Percentiles rank a stretch among this genome's conserved stretches.
Conservation (phyloP, 2,329 filamentous ascomycete genomes). For the Colletotrichum caudatum region DNA sequence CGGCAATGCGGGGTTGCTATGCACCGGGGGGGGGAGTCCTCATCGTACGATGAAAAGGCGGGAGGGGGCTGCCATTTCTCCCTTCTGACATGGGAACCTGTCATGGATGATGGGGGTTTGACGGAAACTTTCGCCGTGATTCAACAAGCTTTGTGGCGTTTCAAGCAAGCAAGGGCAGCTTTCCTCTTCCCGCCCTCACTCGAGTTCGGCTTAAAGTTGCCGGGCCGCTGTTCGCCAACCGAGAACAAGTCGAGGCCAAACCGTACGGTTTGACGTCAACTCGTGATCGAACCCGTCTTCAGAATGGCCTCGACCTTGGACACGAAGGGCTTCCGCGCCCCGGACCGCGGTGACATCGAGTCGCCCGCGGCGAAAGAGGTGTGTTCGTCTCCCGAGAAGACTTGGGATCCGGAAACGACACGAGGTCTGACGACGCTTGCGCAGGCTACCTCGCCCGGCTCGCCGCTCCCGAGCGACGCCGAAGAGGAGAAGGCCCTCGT, state of each 20-base stretch:
- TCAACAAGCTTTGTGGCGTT: background rate
- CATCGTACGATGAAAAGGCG: slow-evolving; percentile 6
- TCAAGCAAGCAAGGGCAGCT: background rate
- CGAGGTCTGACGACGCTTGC: background rate
- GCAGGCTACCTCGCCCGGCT: background rate
- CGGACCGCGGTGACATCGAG: slow-evolving; percentile 9
- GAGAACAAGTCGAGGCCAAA: background rate
- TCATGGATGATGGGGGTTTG: background rate
- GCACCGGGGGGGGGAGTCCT: background rate
- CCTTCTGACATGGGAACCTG: background rate
- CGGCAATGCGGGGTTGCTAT: slow-evolving; percentile 22
- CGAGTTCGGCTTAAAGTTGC: background rate
- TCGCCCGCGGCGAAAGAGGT: slow-evolving; percentile 25
- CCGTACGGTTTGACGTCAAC: background rate
- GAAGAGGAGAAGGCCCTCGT: slow-evolving; percentile 56
- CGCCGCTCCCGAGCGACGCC: background rate
- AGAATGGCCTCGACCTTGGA: background rate
- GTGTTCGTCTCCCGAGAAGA: background rate
- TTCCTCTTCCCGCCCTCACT: background rate
- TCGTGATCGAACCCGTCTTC: background rate
- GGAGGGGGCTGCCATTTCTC: background rate
- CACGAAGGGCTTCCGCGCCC: slow-evolving; percentile 5
- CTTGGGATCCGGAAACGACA: too few relatives aligned
- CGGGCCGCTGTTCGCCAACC: background rate
- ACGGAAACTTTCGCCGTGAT: background rate